Conservation (phyloP, 108 stramenopile genomes). For the Chaetoceros tenuissimus region DNA sequence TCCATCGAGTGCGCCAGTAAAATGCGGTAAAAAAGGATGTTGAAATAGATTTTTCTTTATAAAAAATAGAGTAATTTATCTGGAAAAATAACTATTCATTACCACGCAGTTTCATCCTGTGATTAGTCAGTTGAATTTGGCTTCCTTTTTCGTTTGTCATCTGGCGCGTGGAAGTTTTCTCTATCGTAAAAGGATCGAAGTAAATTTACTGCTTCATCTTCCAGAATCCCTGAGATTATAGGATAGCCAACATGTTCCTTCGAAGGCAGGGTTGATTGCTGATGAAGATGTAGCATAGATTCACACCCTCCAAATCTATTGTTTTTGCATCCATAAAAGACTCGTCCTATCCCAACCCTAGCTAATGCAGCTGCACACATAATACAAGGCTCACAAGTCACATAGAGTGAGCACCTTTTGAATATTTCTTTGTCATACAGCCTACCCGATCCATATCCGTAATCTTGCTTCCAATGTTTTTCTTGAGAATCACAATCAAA, state of each 20-base stretch:
- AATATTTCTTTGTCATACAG: conserved; percentile 40
- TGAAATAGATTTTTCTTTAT: not conserved
- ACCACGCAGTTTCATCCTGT: too few relatives aligned
- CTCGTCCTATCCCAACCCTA: conserved; percentile 54
- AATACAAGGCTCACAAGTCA: conserved; percentile 86
- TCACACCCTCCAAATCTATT: conserved; percentile 83
- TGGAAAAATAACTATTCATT: too few relatives aligned
- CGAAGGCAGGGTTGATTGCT: conserved; percentile 19
- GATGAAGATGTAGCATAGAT: conserved; percentile 58
- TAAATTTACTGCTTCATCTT: conserved; percentile 56
- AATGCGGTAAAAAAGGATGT: not conserved
- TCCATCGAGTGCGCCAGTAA: not conserved
- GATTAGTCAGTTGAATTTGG: too few relatives aligned
- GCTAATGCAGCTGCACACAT: conserved; percentile 85
- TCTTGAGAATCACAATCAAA: conserved; percentile 18
- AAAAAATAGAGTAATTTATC: not conserved
- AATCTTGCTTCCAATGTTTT: conserved; percentile 43
- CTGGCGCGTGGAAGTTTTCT: conserved; percentile 81
- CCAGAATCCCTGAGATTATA: conserved; percentile 46
- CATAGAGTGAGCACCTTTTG: conserved; percentile 49
- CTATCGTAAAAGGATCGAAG: conserved; percentile 77
- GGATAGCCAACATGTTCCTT: conserved; percentile 39
- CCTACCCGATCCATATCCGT: conserved; percentile 47
- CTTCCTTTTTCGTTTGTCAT: conserved; percentile 51
- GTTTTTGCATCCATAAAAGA: conserved; percentile 75